Evolutionary conservation across 2,329 filamentous ascomycete species (phyloP).

Genomic region (Pseudonectria buxi): DNA sequence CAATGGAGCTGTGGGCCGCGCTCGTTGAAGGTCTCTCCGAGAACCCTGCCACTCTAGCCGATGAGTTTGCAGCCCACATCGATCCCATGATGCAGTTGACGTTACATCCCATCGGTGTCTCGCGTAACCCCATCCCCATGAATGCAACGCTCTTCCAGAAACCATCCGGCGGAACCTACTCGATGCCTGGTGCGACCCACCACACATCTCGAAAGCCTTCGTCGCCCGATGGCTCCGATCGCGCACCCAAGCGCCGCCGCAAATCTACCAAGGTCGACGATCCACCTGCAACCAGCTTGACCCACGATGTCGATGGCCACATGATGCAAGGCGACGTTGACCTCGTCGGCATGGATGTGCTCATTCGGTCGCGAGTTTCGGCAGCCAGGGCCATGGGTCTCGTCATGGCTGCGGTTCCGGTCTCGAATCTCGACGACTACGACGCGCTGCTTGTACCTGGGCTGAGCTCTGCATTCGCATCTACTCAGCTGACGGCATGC

Average conservation of each 20-base stretch:
- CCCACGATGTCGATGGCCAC: conserved; percentile 93
- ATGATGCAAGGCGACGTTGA: conserved; percentile 98
- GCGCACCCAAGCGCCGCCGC: conserved; percentile 67
- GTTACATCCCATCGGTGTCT: conserved; percentile 85
- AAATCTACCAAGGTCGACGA: conserved; percentile 82
- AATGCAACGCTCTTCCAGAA: conserved; percentile 84
- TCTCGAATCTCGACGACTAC: conserved; percentile 53
- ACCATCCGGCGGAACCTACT: conserved; percentile 81
- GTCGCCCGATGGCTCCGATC: conserved; percentile 49
- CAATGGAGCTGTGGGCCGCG: conserved; percentile 79
- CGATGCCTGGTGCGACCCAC: conserved; percentile 40
- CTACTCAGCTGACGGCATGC: conserved; percentile 76
- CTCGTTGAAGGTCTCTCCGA: conserved; percentile 63
- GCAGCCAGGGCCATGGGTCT: conserved; percentile 81
- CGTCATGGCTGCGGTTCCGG: conserved; percentile 71
- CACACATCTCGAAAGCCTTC: conserved; percentile 40
- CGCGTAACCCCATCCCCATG: conserved; percentile 87
- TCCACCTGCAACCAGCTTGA: conserved; percentile 51
- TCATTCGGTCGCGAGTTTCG: conserved; percentile 83
- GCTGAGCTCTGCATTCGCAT: conserved; percentile 68
- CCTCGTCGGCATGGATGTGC: conserved; percentile 79
- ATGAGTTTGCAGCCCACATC: conserved; percentile 69
- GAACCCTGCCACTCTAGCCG: conserved; percentile 56
- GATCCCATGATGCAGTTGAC: conserved; percentile 78
- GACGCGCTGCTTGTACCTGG: conserved; percentile 58